These are phyloP conservation scores for Fusarium armeniacum DNA, from an alignment of 2,329 filamentous ascomycete genomes.

Conservation along the genomic window DNA sequence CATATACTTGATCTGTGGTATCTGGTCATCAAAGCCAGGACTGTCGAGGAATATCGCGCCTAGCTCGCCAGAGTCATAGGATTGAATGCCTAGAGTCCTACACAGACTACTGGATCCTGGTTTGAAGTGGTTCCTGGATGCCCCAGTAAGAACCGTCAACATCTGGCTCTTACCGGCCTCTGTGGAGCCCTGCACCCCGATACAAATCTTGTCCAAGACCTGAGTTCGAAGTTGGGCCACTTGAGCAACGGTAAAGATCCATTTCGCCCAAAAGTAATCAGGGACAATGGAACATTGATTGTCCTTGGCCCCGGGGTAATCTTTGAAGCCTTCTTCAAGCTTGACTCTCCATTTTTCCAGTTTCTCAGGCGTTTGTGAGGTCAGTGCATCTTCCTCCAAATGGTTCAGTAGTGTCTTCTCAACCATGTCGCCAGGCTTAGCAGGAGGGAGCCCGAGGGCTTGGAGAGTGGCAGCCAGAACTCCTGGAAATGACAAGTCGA, in stretches of 20 bases:
- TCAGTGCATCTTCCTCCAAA: background rate
- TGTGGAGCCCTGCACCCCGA: constrained; percentile 1
- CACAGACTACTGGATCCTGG: constrained; percentile 10
- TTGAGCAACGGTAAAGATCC: constrained; percentile 3
- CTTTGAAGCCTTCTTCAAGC: background rate
- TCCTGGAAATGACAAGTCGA: background rate
- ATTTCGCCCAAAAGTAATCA: constrained; percentile 2
- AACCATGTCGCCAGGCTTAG: background rate
- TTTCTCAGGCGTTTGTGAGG: fast-evolving
- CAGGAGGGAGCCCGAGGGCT: background rate
- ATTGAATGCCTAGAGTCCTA: constrained; percentile 9
- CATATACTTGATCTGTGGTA: constrained; percentile 15
- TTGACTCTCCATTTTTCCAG: constrained; percentile 1
- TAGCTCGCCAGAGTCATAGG: background rate
- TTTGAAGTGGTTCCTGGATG: constrained; percentile 2
- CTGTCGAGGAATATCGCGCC: background rate
- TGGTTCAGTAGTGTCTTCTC: background rate
- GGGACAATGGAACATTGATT: background rate
- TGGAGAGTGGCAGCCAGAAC: background rate
- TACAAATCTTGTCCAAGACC: background rate
- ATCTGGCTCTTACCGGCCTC: constrained; percentile 22
- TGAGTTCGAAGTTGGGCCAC: constrained; percentile 6
- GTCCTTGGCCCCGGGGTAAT: background rate
- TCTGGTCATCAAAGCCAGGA: constrained; percentile 10
- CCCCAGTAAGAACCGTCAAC: background rate